Conservation (phyloP, 441 rosid genomes). For the Syzygium malaccense region DNA sequence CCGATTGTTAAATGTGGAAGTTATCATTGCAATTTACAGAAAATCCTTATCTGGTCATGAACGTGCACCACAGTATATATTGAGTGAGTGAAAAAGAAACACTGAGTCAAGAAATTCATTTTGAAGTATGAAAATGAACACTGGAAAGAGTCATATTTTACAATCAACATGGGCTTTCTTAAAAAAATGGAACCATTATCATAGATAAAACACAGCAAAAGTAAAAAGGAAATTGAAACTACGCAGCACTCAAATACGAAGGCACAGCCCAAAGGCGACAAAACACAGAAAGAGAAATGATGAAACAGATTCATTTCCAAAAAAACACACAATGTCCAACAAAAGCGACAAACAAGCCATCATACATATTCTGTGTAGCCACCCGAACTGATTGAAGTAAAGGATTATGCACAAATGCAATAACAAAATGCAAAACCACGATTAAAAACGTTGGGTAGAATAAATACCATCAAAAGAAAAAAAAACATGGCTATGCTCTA, state of each 20-base stretch:
- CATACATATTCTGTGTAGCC: neutral
- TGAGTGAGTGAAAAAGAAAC: neutral
- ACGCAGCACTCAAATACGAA: neutral
- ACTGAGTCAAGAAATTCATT: neutral
- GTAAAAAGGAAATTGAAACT: neutral
- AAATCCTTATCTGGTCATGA: neutral
- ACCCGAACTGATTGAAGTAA: neutral
- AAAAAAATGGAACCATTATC: neutral
- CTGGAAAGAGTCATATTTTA: neutral
- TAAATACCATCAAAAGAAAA: neutral
- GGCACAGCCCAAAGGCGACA: neutral
- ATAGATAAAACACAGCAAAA: neutral
- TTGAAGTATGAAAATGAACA: neutral
- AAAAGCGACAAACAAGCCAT: neutral
- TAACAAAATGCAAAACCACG: neutral
- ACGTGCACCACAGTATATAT: neutral
- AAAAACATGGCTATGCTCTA: neutral
- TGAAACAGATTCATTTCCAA: neutral
- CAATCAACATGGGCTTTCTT: neutral
- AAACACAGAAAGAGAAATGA: neutral
- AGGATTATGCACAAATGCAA: neutral
- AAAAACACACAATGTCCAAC: neutral
- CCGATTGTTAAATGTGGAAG: neutral
- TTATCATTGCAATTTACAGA: neutral
- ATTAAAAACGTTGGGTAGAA: neutral